These are phyloP conservation scores for Beta vulgaris DNA, from an alignment of 148 eudicot genomes.

Conservation along the genomic window DNA sequence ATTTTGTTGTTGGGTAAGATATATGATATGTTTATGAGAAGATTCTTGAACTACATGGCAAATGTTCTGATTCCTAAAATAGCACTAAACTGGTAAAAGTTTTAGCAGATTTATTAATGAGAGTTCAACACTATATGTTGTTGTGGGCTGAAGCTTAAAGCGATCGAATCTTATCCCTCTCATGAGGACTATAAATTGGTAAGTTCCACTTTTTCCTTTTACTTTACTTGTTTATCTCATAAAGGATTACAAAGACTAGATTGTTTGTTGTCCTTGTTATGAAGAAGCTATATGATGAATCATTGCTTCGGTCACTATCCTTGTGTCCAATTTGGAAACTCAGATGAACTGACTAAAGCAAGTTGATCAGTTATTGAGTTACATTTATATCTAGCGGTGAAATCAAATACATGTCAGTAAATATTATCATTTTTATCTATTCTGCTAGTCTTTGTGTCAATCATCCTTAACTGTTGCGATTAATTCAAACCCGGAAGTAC, in stretches of 20 bases:
- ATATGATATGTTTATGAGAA: background rate
- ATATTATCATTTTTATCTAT: background rate
- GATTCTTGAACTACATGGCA: background rate
- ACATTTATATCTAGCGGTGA: background rate
- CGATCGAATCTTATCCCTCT: background rate
- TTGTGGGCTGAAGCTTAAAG: constrained; percentile 6
- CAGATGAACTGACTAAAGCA: background rate
- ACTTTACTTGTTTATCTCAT: background rate
- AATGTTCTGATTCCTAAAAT: background rate
- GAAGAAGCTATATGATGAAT: background rate
- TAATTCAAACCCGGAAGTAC: no score
- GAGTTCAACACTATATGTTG: background rate
- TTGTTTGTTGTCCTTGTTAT: background rate
- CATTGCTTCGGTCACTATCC: background rate
- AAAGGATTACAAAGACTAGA: background rate
- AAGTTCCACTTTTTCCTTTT: background rate
- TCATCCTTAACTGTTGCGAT: no score
- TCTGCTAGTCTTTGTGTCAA: no score
- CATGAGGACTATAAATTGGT: background rate
- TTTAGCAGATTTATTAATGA: background rate
- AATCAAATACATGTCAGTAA: background rate
- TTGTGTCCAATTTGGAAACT: background rate
- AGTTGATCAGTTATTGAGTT: background rate
- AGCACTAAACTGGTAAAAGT: background rate
- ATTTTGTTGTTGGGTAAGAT: background rate